Base-by-base conservation (phyloP, 345 rosid species). In the Pistacia atlantica region DNA sequence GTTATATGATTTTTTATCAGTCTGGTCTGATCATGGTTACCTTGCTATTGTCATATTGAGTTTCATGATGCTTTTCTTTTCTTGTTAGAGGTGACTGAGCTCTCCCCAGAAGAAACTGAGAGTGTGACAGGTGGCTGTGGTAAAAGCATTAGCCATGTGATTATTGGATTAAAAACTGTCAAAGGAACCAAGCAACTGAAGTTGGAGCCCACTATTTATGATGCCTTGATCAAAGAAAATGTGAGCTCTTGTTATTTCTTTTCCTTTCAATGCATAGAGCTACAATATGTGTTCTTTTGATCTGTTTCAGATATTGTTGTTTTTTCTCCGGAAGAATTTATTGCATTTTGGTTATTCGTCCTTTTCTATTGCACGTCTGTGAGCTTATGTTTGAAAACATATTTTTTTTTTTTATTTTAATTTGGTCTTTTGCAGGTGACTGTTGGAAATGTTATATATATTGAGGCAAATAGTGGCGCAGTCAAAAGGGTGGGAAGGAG, bases 51-150 rank as follows among this genome's bases (percentile, higher is more conserved):
- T 38, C 33, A 38, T 67, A 57, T 72, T 70, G 18, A 65, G 56
- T 25, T 78, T 82, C 49, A 64, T 83, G 57, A 80, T 60, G 3
- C 46, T 78, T 73, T 67, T 57, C 33, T 81, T 45, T 2, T 74
- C 52, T 64, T 73, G 12, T 79, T 83, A 67, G 75, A 96, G 98
- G 98, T 96, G 38, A 96, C 95, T n/a, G 99, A 96, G 85, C 92
- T 96, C 71, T 89, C 99, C 35, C 99, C 99, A n/a, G 99, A 93
- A 86, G 99, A 94, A 88, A 85, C 97, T 37, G 98, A 96, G 83
- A 93, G 98, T 66, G 72, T 89, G 31, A 90, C 97, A 0, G 99
- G 99, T 69, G 99, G 99, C 61, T 96, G 92, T 82, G 97, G 99
- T 74, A 93, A 96, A 88, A 96, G 99, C 87, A 96, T 96, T 68